Evolutionary conservation across 1,284 basidiomycete species (phyloP).

Genomic region (Anthracocystis setariae): DNA sequence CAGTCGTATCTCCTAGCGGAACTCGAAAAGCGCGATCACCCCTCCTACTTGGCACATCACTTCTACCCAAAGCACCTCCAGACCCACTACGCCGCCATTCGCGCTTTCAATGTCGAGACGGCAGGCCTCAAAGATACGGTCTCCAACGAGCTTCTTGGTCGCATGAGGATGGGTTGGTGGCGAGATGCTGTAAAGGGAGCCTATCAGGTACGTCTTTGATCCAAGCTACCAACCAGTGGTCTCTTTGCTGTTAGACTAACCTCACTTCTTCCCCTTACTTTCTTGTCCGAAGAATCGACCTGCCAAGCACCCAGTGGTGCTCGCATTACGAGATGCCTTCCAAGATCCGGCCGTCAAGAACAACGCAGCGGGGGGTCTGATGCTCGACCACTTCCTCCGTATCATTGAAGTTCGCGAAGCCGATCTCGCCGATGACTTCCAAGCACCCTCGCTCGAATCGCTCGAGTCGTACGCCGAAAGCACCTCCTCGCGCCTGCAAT

Average conservation of each 20-base stretch:
- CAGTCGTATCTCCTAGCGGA: slow-evolving; percentile 32
- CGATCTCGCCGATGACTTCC: slow-evolving; percentile 55
- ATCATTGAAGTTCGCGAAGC: slow-evolving; percentile 64
- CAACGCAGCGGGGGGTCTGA: slow-evolving; percentile 51
- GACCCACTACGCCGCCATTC: slow-evolving; percentile 62
- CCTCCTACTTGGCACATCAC: slow-evolving; percentile 60
- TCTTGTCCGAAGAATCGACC: slow-evolving; percentile 36
- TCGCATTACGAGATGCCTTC: slow-evolving; percentile 60
- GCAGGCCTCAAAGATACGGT: slow-evolving; percentile 61
- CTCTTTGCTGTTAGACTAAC: no score
- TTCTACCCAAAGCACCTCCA: slow-evolving; percentile 59
- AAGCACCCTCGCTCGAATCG: slow-evolving; percentile 55
- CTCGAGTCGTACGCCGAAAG: slow-evolving; percentile 62
- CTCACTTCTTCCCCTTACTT: no score
- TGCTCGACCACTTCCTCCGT: slow-evolving; percentile 64
- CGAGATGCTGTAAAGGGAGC: slow-evolving; percentile 60
- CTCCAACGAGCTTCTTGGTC: slow-evolving; percentile 63
- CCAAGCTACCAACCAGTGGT: no score
- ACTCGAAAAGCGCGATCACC: slow-evolving; percentile 49
- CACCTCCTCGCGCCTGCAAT: slow-evolving; percentile 59
- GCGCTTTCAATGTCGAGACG: slow-evolving; percentile 63
- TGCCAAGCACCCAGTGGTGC: slow-evolving; percentile 60
- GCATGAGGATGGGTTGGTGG: slow-evolving; percentile 67
- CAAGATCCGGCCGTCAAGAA: slow-evolving; percentile 54
- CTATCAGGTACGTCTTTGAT: slow-evolving; percentile 19